Evolutionary conservation across 2,329 filamentous ascomycete genomes (phyloP), one percentile per base, ranked within the genome.

Genomic region (Beauveria sp.): DNA sequence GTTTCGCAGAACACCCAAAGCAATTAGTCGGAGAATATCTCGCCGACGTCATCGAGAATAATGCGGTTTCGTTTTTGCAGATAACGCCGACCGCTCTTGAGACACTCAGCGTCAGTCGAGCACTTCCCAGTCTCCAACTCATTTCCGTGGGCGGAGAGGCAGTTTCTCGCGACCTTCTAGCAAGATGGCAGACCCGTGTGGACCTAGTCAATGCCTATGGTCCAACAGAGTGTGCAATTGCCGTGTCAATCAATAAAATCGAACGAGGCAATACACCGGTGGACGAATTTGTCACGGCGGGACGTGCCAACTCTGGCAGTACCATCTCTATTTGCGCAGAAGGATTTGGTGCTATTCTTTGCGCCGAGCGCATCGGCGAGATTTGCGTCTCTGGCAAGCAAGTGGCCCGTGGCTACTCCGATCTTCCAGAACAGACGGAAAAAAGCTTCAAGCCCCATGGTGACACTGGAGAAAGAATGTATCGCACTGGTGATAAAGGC

Each of bases 401-500:
- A 38, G 34, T 38, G 34, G 34, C 34, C 34, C 34, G 34, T 38
- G 34, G 34, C 34, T 38, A 38, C 34, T 38, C 34, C 6, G 2
- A 14, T 14, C 12, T 14, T 38, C 34, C 34, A 38, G 34, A 0
- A 14, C 34, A 38, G 12, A 38, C 34, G 5, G 12, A 14, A 38
- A 38, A 38, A 38, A 38, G 12, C 12, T 38, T 38, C 5, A 38
- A 5, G 5, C 12, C 34, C 5, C 34, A 38, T 38, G 52, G 50
- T 3, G 24, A 30, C 18, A 34, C 52, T 18, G 65, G 63, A 6
- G 65, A 66, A 45, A 54, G 49, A n/a, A 56, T 65, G 56, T 65
- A 63, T 24, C 58, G 65, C 14, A 66, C 63, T 16, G 63, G 65
- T 6, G 65, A 66, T 47, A 45, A 42, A 14, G 63, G 63, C 3